Base-by-base conservation (phyloP, 2,329 filamentous ascomycete genomes). In the Diaporthe amygdali region DNA sequence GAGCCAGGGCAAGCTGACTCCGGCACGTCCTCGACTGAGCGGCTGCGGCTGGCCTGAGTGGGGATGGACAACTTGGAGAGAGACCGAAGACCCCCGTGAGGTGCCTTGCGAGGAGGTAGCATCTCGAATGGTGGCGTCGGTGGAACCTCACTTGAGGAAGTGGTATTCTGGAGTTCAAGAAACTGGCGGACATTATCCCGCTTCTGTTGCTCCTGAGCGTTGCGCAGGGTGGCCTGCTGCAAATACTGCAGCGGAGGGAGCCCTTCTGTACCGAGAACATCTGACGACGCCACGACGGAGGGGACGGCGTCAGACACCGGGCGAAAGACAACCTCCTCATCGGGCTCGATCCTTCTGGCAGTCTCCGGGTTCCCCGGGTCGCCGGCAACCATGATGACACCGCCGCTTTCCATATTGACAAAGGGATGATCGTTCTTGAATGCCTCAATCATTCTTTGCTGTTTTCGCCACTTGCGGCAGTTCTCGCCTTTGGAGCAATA, bases 131-230 rank as follows among this genome's bases (percentile, higher is more conserved):
- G 91, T 20, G 93, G 92, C 9, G 92, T 92, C 10, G 89, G 89
- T 9, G 90, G 89, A n/a, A 93, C 88, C 67, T 92, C 88, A 73
- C 84, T 84, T 30, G 81, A 77, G 79, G 81, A 75, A 52, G 75
- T 76, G 44, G 76, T 75, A 79, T 93, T 92, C 80, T 98, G 96
- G 79, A 97, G 95, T 78, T 90, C 90, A 67, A 98, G 88, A 82
- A 97, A 98, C 75, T 97, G 94, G 78, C 94, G 92, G 44, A 98
- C 94, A 76, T 96, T 97, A 82, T 98, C 95, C 80, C 97, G 95
- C 7, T 95, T 93, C 78, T 98, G 95, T 67, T 93, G 89, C 22
- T 86, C 85, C 78, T 93, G 88, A 39, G 97, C 79, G 73, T 87
- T 90, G 71, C 91, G 90, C 20, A 97, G 90, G 51, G 87, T 88